phyloP scores from a whole-genome alignment of 352 stramenopile genomes.

The Globisporangium solare region DNA sequence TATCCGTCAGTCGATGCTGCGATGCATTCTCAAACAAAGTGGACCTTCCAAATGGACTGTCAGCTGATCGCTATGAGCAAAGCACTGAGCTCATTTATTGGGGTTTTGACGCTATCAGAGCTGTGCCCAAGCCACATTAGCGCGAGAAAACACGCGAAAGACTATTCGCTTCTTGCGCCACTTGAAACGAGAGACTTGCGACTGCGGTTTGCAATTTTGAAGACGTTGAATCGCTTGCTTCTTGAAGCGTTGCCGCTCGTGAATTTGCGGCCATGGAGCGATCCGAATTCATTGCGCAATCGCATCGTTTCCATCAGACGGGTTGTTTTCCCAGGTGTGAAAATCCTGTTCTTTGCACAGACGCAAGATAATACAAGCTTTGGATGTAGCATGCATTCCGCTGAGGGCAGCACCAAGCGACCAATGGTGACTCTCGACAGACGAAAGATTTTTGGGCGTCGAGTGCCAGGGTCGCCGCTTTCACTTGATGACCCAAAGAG shows the following conservation, averaged over 20 bases:
- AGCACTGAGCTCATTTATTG: constrained; percentile 38
- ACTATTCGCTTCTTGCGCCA: constrained; percentile 30
- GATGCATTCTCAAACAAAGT: constrained; percentile 46
- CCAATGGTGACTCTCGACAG: constrained; percentile 71
- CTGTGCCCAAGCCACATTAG: constrained; percentile 62
- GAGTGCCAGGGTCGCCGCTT: constrained; percentile 14
- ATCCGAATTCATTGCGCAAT: constrained; percentile 42
- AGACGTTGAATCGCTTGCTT: constrained; percentile 55
- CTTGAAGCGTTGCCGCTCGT: constrained; percentile 54
- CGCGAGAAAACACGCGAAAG: constrained; percentile 17
- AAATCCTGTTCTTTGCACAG: constrained; percentile 67
- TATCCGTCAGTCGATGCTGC: constrained; percentile 38
- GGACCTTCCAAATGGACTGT: constrained; percentile 71
- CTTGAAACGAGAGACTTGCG: constrained; percentile 59
- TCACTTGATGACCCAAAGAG: constrained; percentile 37
- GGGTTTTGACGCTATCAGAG: constrained; percentile 55
- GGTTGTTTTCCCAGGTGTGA: constrained; percentile 68
- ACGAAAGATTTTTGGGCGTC: constrained; percentile 36
- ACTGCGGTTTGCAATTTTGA: constrained; percentile 50
- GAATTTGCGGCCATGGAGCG: constrained; percentile 48
- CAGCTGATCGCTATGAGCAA: constrained; percentile 51
- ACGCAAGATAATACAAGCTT: constrained; percentile 68
- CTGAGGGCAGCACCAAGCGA: constrained; percentile 43
- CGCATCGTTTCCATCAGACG: constrained; percentile 55
- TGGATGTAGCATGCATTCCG: constrained; percentile 32